Evolutionary conservation across 768 basidiomycete species (phyloP).

Genomic region (Ramaria rubella): DNA sequence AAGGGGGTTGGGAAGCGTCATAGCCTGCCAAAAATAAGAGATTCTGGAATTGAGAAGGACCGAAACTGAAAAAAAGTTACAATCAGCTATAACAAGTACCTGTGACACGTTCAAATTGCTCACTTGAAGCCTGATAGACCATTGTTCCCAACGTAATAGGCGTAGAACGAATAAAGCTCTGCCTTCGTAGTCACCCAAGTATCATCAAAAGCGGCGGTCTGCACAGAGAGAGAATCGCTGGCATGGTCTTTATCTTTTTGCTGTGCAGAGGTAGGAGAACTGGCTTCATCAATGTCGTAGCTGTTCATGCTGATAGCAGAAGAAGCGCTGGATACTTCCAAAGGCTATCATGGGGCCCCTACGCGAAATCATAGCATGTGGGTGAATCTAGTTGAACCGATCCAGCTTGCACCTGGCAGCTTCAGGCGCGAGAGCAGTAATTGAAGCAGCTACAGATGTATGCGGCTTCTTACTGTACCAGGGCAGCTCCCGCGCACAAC

Average conservation of each 20-base stretch:
- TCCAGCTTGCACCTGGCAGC: no score
- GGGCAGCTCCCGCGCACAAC: no score
- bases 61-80: constrained; percentile 59
- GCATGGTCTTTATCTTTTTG: neutral
- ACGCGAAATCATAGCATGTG: no score
- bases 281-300: neutral
- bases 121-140: constrained; percentile 44
- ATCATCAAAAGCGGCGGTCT: neutral
- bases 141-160: constrained; percentile 61
- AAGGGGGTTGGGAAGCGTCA: constrained; percentile 54
- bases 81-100: neutral
- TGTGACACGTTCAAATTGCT: no score
- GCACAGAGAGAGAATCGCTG: neutral
- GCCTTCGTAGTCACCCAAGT: constrained; percentile 16
- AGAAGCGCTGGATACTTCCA: no score
- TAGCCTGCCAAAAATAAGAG: constrained; percentile 67
- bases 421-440: no score
- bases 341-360: no score
- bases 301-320: neutral
- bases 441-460: no score
- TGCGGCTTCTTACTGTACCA: no score
- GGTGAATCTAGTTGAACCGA: no score
- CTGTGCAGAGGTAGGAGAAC: neutral
- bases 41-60: constrained; percentile 71
- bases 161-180: constrained; percentile 51